Conservation (phyloP, 352 stramenopile genomes). For the Phytophthora citrophthora region DNA sequence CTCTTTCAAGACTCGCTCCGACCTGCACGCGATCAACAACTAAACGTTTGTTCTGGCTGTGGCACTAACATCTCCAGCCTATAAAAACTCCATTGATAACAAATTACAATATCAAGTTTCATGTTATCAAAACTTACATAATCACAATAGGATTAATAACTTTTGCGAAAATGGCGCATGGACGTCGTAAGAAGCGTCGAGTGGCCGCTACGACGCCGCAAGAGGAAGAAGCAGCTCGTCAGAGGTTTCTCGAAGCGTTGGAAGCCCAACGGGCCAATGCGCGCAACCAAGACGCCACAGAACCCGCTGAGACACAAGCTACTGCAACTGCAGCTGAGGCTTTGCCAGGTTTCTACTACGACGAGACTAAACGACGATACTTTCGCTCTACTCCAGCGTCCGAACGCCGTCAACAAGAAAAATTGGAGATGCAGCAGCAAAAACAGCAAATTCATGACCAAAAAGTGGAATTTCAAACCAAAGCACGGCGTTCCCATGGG, state of each 20-base stretch:
- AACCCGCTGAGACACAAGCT: conserved; percentile 1
- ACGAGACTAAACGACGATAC: conserved; percentile 55
- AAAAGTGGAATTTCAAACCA: conserved; percentile 12
- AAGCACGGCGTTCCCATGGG: conserved; percentile 12
- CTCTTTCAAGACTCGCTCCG: too few species aligned
- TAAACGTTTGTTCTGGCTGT: too few species aligned
- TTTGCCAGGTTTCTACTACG: conserved; percentile 69
- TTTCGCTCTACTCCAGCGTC: conserved; percentile 42
- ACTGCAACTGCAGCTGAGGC: conserved; percentile 6
- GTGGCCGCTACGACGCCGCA: conserved; percentile 6
- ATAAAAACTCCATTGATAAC: too few species aligned
- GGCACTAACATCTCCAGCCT: too few species aligned
- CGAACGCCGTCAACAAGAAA: conserved; percentile 20
- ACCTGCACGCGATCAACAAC: too few species aligned
- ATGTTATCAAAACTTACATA: neutral
- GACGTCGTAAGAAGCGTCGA: conserved; percentile 41
- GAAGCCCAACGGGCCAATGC: conserved; percentile 59
- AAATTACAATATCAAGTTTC: too few species aligned
- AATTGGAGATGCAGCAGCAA: conserved; percentile 32
- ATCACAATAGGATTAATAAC: neutral
- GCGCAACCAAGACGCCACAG: conserved; percentile 21
- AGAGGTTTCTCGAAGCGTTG: conserved; percentile 63
- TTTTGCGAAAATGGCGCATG: conserved; percentile 12
- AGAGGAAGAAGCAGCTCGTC: conserved; percentile 36
- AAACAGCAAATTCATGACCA: conserved; percentile 10